Conservation (phyloP, 2,329 filamentous ascomycete genomes). For the Clarireedia hainanense region DNA sequence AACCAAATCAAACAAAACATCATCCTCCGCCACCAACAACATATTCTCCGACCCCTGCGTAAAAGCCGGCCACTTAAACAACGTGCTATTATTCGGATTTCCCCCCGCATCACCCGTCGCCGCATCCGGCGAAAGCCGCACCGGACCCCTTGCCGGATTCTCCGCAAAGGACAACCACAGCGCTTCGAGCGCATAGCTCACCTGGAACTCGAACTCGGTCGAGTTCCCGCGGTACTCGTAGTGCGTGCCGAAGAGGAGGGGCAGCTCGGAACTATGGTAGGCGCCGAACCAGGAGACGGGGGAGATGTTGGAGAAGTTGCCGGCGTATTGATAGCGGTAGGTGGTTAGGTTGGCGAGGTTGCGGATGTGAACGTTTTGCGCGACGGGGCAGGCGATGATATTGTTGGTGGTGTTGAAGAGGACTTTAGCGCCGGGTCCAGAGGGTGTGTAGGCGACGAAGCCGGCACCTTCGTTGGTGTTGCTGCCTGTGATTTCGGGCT, state of each 20-base stretch:
- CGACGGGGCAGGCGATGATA: constrained; percentile 1
- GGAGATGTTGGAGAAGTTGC: constrained; percentile 27
- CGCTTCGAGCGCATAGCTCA: background rate
- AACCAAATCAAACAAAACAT: background rate
- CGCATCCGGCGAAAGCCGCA: no score
- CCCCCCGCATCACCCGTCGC: no score
- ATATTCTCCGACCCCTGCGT: background rate
- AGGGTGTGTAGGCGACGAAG: no score
- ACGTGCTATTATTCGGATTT: no score
- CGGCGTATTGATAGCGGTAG: constrained; percentile 28
- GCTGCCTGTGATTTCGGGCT: no score
- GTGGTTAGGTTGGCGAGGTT: constrained; percentile 6
- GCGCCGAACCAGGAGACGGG: constrained; percentile 14
- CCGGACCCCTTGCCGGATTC: background rate
- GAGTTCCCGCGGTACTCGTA: background rate
- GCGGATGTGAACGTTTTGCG: background rate
- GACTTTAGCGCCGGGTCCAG: background rate
- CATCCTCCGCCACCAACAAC: background rate
- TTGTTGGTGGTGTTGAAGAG: constrained; percentile 7
- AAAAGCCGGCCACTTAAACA: background rate
- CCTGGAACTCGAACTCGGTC: background rate
- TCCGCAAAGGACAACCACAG: constrained; percentile 1
- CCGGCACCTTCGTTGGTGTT: no score
- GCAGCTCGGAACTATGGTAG: constrained; percentile 12
- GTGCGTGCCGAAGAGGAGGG: constrained; percentile 11